Percentiles rank a stretch among this genome's conserved stretches.
Evolutionary conservation across 805 yeast species (phyloP).

Genomic region (Barnettozyma siamensis): DNA sequence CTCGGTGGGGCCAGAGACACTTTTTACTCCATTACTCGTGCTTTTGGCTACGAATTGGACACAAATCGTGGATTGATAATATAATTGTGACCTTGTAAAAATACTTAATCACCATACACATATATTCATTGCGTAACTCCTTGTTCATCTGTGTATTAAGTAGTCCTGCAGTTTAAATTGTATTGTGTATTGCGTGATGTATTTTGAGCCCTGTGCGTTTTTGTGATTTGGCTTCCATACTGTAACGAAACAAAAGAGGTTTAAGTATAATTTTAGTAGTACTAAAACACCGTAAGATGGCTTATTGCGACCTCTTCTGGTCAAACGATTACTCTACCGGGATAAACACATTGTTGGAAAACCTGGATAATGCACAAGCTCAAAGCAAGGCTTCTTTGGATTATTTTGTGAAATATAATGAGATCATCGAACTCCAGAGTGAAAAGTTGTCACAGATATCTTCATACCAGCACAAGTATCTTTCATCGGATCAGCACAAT

Average conservation of each 20-base stretch:
- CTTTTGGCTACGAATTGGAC: constrained; percentile 63
- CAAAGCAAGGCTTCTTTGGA: constrained; percentile 13
- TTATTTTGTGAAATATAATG: constrained; percentile 17
- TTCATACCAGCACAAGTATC: constrained; percentile 5
- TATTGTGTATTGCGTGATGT: background rate
- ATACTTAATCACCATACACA: too few relatives aligned
- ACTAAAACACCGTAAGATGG: too few relatives aligned
- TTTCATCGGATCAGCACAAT: background rate
- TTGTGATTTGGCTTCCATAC: background rate
- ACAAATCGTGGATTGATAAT: constrained; percentile 47
- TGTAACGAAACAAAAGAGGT: background rate
- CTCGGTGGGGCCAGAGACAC: constrained; percentile 48
- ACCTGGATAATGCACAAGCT: constrained; percentile 18
- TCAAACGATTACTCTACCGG: constrained; percentile 28
- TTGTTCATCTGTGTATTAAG: too few relatives aligned
- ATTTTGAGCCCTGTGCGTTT: background rate
- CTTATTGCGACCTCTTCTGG: constrained; percentile 25
- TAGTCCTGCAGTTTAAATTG: too few relatives aligned
- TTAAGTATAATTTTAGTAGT: too few relatives aligned
- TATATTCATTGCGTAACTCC: too few relatives aligned
- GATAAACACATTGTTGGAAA: constrained; percentile 17
- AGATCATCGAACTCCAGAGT: constrained; percentile 15
- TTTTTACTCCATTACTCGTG: constrained; percentile 40
- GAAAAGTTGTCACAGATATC: constrained; percentile 10
- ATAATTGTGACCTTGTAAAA: too few relatives aligned